Percentiles rank a stretch among this genome's conserved stretches.
Evolutionary conservation across 129 eudicot genomes (phyloP).

Genomic region (Helichrysum umbraculigerum): DNA sequence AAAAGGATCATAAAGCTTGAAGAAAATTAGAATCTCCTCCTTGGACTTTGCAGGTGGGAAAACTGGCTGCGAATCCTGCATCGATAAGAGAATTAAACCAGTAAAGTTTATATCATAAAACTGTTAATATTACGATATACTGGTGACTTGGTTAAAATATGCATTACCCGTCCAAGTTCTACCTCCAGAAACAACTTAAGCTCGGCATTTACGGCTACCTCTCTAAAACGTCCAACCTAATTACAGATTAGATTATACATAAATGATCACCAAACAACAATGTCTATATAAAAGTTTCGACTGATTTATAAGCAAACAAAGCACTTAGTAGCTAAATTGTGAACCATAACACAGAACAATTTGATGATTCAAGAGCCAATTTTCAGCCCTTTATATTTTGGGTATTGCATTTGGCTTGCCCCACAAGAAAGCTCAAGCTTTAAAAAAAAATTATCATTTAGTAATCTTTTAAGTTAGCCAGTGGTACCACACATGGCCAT

Average conservation of each 20-base stretch:
- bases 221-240: slow-evolving; percentile 12
- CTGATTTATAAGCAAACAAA: too few species aligned
- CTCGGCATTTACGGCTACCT: too few species aligned
- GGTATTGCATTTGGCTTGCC: too few species aligned
- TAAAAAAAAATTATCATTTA: too few species aligned
- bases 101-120: background rate
- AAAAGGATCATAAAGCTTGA: slow-evolving; percentile 82
- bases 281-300: too few species aligned
- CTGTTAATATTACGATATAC: background rate
- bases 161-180: background rate
- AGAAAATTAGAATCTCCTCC: slow-evolving; percentile 85
- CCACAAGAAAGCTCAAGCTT: too few species aligned
- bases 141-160: background rate
- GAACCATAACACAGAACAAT: too few species aligned
- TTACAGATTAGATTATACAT: background rate
- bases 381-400: too few species aligned
- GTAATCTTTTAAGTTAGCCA: too few species aligned
- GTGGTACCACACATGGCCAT: too few species aligned
- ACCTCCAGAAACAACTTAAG: slow-evolving; percentile 4
- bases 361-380: too few species aligned
- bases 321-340: too few species aligned
- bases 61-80: slow-evolving; percentile 68
- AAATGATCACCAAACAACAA: background rate
- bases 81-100: slow-evolving; percentile 8
- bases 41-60: slow-evolving; percentile 70